Evolutionary conservation across 1,284 basidiomycete species (phyloP).

Genomic region (Marasmius fiardii): DNA sequence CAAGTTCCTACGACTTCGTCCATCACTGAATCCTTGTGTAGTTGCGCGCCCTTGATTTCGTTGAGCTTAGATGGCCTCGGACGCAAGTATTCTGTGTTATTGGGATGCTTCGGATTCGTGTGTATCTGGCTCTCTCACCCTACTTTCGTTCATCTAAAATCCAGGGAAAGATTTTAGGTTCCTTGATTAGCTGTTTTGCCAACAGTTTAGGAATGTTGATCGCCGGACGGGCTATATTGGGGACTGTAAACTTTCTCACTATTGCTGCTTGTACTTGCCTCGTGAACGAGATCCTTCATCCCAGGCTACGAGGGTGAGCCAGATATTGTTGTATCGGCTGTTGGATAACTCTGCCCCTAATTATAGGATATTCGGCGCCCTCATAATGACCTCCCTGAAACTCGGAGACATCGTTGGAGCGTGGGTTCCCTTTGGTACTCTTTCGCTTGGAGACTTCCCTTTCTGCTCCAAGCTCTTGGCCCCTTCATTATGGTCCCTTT

Average conservation of each 20-base stretch:
- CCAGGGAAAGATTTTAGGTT: background rate
- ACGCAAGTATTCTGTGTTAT: background rate
- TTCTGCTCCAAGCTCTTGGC: conserved; percentile 60
- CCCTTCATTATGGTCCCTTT: conserved; percentile 58
- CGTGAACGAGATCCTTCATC: background rate
- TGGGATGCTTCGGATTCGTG: background rate
- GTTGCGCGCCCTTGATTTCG: background rate
- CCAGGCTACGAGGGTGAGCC: background rate
- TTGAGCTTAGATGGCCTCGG: background rate
- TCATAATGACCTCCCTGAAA: background rate
- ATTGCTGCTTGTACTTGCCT: background rate
- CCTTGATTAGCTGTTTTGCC: background rate
- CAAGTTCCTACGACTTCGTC: background rate
- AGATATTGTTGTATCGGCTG: background rate
- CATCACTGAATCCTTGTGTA: background rate
- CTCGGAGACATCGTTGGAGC: conserved; percentile 27
- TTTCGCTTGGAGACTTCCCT: conserved; percentile 74
- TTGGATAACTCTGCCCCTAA: no score
- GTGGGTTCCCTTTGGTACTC: conserved; percentile 74
- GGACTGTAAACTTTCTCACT: background rate
- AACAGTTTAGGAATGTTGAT: background rate
- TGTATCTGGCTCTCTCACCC: background rate
- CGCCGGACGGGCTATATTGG: background rate
- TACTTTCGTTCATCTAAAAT: background rate
- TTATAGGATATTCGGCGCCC: background rate